phyloP scores from a whole-genome alignment of 2,329 filamentous ascomycete species.

The Diaporthe caulivora region DNA sequence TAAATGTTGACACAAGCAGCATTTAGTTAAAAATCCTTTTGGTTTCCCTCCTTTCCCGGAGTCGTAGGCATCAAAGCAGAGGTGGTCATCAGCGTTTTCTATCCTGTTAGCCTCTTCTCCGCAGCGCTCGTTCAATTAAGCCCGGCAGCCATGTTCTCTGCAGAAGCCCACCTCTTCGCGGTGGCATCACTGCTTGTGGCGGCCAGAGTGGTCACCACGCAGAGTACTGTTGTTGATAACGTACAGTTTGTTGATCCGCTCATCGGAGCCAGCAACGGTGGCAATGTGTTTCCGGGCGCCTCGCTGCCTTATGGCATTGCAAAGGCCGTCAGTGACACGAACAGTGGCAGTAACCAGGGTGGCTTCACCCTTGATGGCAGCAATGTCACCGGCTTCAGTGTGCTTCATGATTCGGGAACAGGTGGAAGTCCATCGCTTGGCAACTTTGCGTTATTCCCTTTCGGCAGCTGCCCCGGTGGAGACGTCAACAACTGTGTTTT shows the following conservation, averaged over 20 bases:
- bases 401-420: slow-evolving; percentile 71
- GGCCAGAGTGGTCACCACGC: not conserved
- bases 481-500: slow-evolving; percentile 73
- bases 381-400: slow-evolving; percentile 66
- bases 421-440: slow-evolving; percentile 73
- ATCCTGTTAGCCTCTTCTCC: not conserved
- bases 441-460: slow-evolving; percentile 80
- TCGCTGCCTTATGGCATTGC: slow-evolving; percentile 63
- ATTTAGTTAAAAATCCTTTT: no score
- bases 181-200: slow-evolving; percentile 9
- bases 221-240: slow-evolving; percentile 30
- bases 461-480: slow-evolving; percentile 70
- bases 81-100: not conserved
- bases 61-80: not conserved
- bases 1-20: not conserved
- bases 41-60: not conserved
- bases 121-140: not conserved
- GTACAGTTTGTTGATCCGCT: slow-evolving; percentile 50
- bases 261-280: slow-evolving; percentile 56
- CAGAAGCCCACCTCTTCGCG: not conserved
- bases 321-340: slow-evolving; percentile 69
- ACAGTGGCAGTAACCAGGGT: slow-evolving; percentile 65
- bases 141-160: slow-evolving; percentile 16
- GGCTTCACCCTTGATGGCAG: slow-evolving; percentile 66
- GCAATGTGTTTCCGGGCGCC: slow-evolving; percentile 59